These are phyloP conservation scores for Aspergillus terreus DNA, from an alignment of 2,329 filamentous ascomycete genomes.

Conservation along the genomic window DNA sequence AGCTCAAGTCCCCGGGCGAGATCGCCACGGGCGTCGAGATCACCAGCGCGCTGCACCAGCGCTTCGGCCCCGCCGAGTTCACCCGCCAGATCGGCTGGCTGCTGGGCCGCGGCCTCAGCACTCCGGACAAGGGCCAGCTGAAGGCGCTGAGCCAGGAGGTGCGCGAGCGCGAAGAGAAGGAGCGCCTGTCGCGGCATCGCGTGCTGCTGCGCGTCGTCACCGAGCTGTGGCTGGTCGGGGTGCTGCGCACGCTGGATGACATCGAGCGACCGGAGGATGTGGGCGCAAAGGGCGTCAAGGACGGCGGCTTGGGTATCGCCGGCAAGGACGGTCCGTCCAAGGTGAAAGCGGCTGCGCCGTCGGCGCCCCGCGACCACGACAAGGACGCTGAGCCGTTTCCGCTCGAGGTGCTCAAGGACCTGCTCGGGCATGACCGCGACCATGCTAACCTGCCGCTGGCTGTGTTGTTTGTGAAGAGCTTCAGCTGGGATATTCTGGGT, in stretches of 20 bases:
- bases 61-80: constrained; percentile 86
- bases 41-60: constrained; percentile 89
- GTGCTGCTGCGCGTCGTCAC: constrained; percentile 85
- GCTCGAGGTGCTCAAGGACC: constrained; percentile 93
- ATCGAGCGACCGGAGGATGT: constrained; percentile 62
- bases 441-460: constrained; percentile 87
- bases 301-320: constrained; percentile 45
- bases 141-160: constrained; percentile 77
- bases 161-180: constrained; percentile 93
- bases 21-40: constrained; percentile 90
- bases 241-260: constrained; percentile 75
- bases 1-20: constrained; percentile 86
- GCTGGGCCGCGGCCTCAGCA: constrained; percentile 83
- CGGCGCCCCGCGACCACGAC: constrained; percentile 54
- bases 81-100: constrained; percentile 91
- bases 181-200: constrained; percentile 80
- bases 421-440: constrained; percentile 88
- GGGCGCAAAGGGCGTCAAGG: constrained; percentile 49
- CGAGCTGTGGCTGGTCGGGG: constrained; percentile 90
- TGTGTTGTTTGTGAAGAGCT: constrained; percentile 93
- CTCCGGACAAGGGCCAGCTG: constrained; percentile 78
- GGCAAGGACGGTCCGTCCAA: constrained; percentile 58
- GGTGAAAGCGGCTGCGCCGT: constrained; percentile 53
- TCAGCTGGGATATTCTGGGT: constrained; percentile 91
- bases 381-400: constrained; percentile 86